Evolutionary conservation across 2,329 filamentous ascomycete species (phyloP).

Genomic region (Orbilia oligospora): DNA sequence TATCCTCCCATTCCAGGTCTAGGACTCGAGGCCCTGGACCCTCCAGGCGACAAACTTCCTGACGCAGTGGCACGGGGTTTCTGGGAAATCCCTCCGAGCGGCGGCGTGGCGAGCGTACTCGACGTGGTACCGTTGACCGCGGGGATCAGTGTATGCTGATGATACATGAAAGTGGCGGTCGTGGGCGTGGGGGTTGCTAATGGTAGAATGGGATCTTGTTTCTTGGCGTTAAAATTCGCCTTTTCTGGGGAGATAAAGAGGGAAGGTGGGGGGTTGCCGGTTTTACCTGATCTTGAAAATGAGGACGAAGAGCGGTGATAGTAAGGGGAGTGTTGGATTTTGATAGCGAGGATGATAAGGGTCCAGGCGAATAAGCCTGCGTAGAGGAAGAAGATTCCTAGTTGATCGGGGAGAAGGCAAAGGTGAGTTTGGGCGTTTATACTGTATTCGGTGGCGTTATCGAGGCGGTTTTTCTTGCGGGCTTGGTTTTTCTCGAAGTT

Average conservation of each 20-base stretch:
- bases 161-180: slow-evolving; percentile 53
- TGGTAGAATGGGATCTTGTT: slow-evolving; percentile 58
- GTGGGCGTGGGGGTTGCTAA: slow-evolving; percentile 59
- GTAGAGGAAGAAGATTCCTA: slow-evolving; percentile 87
- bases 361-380: slow-evolving; percentile 74
- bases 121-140: slow-evolving; percentile 59
- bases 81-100: slow-evolving; percentile 38
- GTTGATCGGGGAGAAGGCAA: slow-evolving; percentile 89
- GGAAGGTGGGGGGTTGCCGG: slow-evolving; percentile 44
- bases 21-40: slow-evolving; percentile 50
- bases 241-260: slow-evolving; percentile 60
- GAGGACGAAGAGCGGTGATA: slow-evolving; percentile 50
- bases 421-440: slow-evolving; percentile 79
- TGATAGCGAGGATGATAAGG: slow-evolving; percentile 55
- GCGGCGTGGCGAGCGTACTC: slow-evolving; percentile 54
- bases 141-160: slow-evolving; percentile 56
- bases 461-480: slow-evolving; percentile 18
- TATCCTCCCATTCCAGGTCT: slow-evolving; percentile 40
- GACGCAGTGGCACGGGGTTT: slow-evolving; percentile 41
- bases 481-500: slow-evolving; percentile 66
- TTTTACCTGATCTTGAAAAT: slow-evolving; percentile 59
- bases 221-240: slow-evolving; percentile 62
- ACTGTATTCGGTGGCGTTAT: slow-evolving; percentile 49
- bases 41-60: slow-evolving; percentile 39
- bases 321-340: slow-evolving; percentile 50